These are phyloP conservation scores for Fraxinus albicans DNA, from an alignment of 305 asterid species.

Conservation along the genomic window DNA sequence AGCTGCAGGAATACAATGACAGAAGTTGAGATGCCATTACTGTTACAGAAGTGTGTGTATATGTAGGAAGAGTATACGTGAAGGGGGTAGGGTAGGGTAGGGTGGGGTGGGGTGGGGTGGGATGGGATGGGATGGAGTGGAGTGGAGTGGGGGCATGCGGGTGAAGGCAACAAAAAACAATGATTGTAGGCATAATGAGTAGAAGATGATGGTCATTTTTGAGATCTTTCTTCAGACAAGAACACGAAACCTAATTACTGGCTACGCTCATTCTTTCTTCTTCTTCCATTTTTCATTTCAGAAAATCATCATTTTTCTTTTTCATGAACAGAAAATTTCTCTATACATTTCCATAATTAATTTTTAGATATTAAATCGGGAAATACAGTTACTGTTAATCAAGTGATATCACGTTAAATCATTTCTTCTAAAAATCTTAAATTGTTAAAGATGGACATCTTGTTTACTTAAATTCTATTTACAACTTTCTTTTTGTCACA, in stretches of 20 bases:
- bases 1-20: neutral
- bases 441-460: neutral
- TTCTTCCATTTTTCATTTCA: neutral
- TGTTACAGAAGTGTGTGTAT: neutral
- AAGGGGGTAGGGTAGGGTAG: neutral
- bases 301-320: neutral
- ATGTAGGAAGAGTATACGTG: neutral
- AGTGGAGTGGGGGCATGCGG: conserved; percentile 35
- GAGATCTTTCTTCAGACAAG: conserved; percentile 36
- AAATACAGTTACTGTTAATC: neutral
- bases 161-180: conserved; percentile 45
- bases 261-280: neutral
- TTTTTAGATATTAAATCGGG: neutral
- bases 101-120: neutral
- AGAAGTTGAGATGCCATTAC: conserved; percentile 3
- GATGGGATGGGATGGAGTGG: neutral
- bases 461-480: neutral
- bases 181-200: conserved; percentile 52
- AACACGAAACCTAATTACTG: conserved; percentile 28
- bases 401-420: neutral
- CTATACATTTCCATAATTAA: neutral
- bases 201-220: conserved; percentile 40
- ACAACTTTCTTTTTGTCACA: neutral
- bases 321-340: neutral
- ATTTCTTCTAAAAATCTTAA: neutral